Base-by-base conservation (phyloP, 2,329 filamentous ascomycete species). In the Arachnopeziza araneosa region DNA sequence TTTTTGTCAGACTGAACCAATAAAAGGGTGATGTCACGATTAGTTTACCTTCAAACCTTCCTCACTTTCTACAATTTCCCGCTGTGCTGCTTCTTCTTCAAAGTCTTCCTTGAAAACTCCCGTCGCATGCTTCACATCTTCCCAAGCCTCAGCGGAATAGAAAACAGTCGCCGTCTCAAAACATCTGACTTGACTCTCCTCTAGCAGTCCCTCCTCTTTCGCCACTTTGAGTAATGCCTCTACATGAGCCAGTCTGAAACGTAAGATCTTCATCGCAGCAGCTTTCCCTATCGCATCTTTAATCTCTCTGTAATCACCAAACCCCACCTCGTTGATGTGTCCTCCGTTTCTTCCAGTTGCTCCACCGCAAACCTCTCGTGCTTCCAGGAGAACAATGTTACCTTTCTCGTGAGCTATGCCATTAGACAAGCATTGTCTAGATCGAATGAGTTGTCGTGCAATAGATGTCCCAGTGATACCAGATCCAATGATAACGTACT, bases 331-430 rank as follows among this genome's bases (percentile, higher is more conserved):
- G 36, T 44, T 44, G 48, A 68, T 70, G 55, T 73, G 62, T 59
- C 53, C 72, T 73, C 79, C 79, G 62, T 82, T 82, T 8, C 74
- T 69, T 19, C 73, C 73, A 3, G 72, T 75, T 4, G 73, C 73
- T 17, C 73, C 73, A n/a, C 68, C 70, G 55, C 68, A 71, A 48
- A 67, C 68, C 60, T 69, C 65, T 9, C 75, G 67, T 6, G 76
- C 76, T 65, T 78, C 76, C 6, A 78, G 67, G 56, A 77, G 67
- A 10, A 77, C 67, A 24, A 77, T 55, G 5, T 53, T 54, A 30
- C 52, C 26, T 17, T 55, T 44, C 24, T 49, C 44, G 17, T 52
- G 21, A 6, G 52, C 44, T 1, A 14, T 24, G 4, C 52, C 56
- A 1, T 53, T 44, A 19, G 22, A 21, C 21, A 9, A 44, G 17